Conservation (phyloP, 768 basidiomycete genomes). For the Rhodosporidiobolus sp. region DNA sequence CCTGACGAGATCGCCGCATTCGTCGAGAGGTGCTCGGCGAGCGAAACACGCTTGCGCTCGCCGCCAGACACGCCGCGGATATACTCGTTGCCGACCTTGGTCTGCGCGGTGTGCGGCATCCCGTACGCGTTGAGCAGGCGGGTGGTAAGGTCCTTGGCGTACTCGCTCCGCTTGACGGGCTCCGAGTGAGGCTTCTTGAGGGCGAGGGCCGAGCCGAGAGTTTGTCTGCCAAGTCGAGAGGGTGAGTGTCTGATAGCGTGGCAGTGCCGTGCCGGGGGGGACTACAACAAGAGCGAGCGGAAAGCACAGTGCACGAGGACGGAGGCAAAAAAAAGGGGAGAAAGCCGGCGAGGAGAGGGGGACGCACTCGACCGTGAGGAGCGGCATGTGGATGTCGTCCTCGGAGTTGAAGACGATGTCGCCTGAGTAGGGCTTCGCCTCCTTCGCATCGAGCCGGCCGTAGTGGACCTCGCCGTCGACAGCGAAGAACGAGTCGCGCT, state of each 20-base stretch:
- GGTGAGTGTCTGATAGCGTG: too few species aligned
- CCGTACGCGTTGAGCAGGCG: constrained; percentile 63
- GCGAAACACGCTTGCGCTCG: constrained; percentile 46
- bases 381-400: constrained; percentile 82
- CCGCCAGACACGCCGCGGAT: constrained; percentile 51
- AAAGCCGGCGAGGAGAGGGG: too few species aligned
- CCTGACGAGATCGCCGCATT: constrained; percentile 26
- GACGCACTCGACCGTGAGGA: constrained; percentile 69
- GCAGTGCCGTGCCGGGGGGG: too few species aligned
- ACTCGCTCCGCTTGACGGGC: constrained; percentile 45
- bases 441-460: constrained; percentile 51
- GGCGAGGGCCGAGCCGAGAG: constrained; percentile 49
- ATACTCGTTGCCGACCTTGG: constrained; percentile 68
- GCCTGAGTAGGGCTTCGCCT: constrained; percentile 59
- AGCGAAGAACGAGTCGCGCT: constrained; percentile 49
- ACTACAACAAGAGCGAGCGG: background rate
- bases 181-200: constrained; percentile 50
- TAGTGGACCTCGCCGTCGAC: constrained; percentile 53
- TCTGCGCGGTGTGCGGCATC: constrained; percentile 65
- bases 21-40: constrained; percentile 40
- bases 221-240: constrained; percentile 50
- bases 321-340: background rate
- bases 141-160: constrained; percentile 49
- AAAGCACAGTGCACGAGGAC: background rate
- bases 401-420: constrained; percentile 67